Evolutionary conservation across 2,329 filamentous ascomycete species (phyloP), one percentile per base, ranked within the genome.

Genomic region (Talaromyces sp.): DNA sequence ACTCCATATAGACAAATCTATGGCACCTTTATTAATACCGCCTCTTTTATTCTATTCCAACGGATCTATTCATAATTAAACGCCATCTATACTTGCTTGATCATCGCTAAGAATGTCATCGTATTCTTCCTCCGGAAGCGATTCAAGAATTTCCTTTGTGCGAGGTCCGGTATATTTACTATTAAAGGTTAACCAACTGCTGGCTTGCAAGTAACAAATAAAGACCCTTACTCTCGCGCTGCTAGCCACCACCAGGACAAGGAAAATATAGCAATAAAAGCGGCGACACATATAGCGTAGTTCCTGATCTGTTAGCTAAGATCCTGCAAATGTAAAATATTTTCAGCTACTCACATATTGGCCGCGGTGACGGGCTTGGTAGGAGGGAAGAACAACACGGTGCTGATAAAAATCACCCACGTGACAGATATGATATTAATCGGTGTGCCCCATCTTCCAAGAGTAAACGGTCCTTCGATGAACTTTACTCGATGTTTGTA

Each of bases 361-460:
- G 72, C 68, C 4, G 66, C 65, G 3, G 80, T 83, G 10, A 82
- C 73, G 9, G 81, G 81, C 52, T 74, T 71, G 10, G 69, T 70
- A 1, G 79, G 75, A 8, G 81, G 81, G 69, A 82, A 81, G 65
- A 83, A 84, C 19, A 88, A 73, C n/a, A 87, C 79, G 10, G 82
- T 75, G 65, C 83, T 86, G 64, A 88, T 87, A 66, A 87, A 85
- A 27, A 80, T 64, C 3, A 87, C 84, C 85, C 85, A 88, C 3
- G 73, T 70, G n/a, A 85, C 78, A 1, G 85, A 83, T 12, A 85
- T 70, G 7, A 74, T 73, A 63, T 87, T 87, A 56, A 87, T 70
- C 0, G 79, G 77, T 54, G 77, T 78, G 57, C 81, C 80, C 81
- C 80, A 85, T 63, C 65, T 75, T 0, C 83, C 84, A 57, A 87